Conservation (phyloP, 352 stramenopile species). For the Thraustochytrium striatum region DNA sequence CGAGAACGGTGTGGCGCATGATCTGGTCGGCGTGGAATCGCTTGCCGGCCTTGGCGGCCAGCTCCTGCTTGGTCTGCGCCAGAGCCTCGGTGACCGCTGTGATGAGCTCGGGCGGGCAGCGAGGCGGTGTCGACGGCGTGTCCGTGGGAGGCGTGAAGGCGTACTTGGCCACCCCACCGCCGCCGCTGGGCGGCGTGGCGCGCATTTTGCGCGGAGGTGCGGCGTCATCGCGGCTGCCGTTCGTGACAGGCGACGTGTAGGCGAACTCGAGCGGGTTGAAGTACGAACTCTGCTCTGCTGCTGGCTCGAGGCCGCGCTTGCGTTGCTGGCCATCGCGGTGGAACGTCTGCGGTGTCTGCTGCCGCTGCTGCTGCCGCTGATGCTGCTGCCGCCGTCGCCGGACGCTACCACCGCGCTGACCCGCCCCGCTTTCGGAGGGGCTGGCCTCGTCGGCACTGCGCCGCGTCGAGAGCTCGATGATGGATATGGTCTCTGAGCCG, state of each 20-base stretch:
- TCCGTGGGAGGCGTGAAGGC: not conserved
- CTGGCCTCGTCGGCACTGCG: not conserved
- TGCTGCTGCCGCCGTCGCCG: not conserved
- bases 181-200: too few species aligned
- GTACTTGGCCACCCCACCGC: too few species aligned
- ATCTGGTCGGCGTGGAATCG: conserved; percentile 1
- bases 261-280: not conserved
- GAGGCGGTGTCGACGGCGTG: not conserved
- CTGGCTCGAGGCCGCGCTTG: not conserved
- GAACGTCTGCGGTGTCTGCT: not conserved
- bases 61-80: not conserved
- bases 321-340: not conserved
- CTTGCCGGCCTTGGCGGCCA: not conserved
- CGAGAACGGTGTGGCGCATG: not conserved
- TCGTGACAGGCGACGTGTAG: not conserved
- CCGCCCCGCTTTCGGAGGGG: not conserved
- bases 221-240: too few species aligned
- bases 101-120: not conserved
- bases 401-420: not conserved
- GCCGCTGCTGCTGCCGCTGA: not conserved
- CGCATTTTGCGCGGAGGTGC: too few species aligned
- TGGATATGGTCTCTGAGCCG: not conserved
- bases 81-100: not conserved
- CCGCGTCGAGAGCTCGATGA: not conserved
- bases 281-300: not conserved